Evolutionary conservation across 306 rosid genomes (phyloP), one percentile per base, ranked within the genome.

Genomic region (Senna siamea): DNA sequence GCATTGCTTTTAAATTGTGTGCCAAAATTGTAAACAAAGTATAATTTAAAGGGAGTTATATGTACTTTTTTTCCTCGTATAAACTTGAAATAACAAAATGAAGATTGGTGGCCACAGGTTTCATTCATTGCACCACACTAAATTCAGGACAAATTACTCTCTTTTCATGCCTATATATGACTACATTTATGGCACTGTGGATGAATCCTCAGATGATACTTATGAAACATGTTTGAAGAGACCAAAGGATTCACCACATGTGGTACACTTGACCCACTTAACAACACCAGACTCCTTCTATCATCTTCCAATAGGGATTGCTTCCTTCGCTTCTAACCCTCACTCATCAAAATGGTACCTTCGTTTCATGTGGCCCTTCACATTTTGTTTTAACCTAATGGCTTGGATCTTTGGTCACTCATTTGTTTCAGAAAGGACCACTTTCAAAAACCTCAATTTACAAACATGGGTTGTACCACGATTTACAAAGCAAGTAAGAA

Each of bases 141-240:
- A 81, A 46, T 88, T 88, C 61, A 73, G 87, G 47, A 88, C 84
- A 28, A 88, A 88, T 6, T 85, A 77, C 57, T 70, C 75, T 0
- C 81, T 88, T 0, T 85, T 88, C 73, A 88, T 88, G 93, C 90
- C 93, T 3, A n/a, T 88, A 0, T 85, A 88, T 9, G 90, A 88
- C 40, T 83, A 83, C 55, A 18, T 88, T 0, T 85, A 85, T 66
- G 78, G 84, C 19, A 88, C 90, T 6, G 5, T 72, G 4, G 90
- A 88, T 52, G 73, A 69, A 54, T 66, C 82, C 26, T 11, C 78
- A 0, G 82, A 81, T 19, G 5, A 56, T 2, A 69, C 79, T 0
- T 72, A 85, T 8, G 73, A 88, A 18, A 61, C 48, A 2, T 70
- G 82, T n/a, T 58, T 81, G 9, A 44, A 75, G 44, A 79, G 75